Conservation (phyloP, 2,329 filamentous ascomycete species). For the Xylaria sp. region DNA sequence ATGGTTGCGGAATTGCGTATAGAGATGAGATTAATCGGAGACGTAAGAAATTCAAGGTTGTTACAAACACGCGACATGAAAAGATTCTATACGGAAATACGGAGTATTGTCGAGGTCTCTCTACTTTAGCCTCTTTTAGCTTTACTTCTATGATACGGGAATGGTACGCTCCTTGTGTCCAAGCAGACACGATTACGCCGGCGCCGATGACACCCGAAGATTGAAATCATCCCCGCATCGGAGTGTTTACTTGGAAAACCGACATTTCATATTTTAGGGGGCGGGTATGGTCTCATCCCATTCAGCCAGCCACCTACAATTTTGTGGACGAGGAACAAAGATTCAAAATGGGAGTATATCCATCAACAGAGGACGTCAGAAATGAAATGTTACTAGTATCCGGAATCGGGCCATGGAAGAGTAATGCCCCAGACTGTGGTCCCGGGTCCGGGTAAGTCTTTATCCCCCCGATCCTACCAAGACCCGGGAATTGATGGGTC, state of each 20-base stretch:
- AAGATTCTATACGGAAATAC: background rate
- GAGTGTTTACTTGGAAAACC: background rate
- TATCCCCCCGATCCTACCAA: constrained; percentile 19
- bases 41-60: background rate
- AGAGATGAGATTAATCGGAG: background rate
- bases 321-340: background rate
- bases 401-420: constrained; percentile 21
- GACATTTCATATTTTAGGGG: background rate
- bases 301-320: background rate
- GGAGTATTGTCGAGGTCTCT: background rate
- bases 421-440: background rate
- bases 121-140: constrained; percentile 2
- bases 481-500: constrained; percentile 6
- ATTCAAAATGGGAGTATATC: background rate
- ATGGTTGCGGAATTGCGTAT: constrained; percentile 16
- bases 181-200: background rate
- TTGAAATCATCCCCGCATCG: constrained; percentile 14
- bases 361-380: background rate
- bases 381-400: background rate
- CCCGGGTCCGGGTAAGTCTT: constrained; percentile 21
- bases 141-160: constrained; percentile 1
- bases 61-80: background rate
- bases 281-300: constrained; percentile 27
- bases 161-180: background rate
- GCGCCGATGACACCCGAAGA: background rate